These are phyloP conservation scores for Poterioochromonas sp. DNA, from an alignment of 352 stramenopile genomes.

Conservation along the genomic window DNA sequence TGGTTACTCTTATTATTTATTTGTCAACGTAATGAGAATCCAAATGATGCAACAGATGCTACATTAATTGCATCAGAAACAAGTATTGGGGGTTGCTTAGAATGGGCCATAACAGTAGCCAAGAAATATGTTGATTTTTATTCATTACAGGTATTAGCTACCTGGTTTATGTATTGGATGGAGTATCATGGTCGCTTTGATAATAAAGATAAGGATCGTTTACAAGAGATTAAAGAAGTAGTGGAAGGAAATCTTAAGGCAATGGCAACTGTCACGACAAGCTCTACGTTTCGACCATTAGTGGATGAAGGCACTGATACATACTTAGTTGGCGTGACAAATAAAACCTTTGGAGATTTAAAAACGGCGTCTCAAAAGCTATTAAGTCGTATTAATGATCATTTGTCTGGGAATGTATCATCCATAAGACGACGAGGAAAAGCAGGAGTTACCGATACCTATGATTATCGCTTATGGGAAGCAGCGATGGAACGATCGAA, in stretches of 20 bases:
- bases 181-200: slow-evolving; percentile 1
- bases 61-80: background rate
- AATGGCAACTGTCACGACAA: no score
- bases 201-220: background rate
- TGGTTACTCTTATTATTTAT: slow-evolving; percentile 6
- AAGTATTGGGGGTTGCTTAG: background rate
- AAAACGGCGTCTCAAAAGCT: background rate
- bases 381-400: background rate
- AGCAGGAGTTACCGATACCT: no score
- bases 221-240: background rate
- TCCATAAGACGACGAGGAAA: no score
- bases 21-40: background rate
- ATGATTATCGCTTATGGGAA: no score
- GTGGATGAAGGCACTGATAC: background rate
- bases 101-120: slow-evolving; percentile 3
- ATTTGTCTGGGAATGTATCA: no score
- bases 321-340: background rate
- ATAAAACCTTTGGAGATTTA: slow-evolving; percentile 1
- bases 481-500: no score
- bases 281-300: background rate
- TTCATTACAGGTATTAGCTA: background rate
- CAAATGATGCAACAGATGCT: background rate
- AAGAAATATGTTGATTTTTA: background rate
- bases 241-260: no score
- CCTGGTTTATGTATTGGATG: slow-evolving; percentile 9